Evolutionary conservation across 2,329 filamentous ascomycete species (phyloP).

Genomic region (Claviceps humidiphila): DNA sequence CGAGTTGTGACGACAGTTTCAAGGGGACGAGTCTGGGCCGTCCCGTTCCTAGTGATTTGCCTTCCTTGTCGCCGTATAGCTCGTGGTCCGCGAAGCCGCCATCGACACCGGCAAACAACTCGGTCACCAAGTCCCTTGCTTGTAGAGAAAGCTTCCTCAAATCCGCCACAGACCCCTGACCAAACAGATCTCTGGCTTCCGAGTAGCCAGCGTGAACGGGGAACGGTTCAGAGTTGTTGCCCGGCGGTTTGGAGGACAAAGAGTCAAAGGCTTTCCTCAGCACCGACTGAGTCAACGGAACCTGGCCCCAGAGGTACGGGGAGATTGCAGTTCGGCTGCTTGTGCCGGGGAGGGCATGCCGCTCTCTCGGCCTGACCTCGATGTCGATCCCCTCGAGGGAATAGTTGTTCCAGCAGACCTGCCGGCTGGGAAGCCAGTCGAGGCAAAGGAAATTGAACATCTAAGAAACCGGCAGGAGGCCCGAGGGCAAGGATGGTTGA

Average conservation of each 20-base stretch:
- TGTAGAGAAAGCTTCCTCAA: constrained; percentile 6
- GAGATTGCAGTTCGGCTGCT: constrained; percentile 2
- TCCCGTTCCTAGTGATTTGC: background rate
- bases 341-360: constrained; percentile 1
- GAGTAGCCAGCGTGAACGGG: constrained; percentile 7
- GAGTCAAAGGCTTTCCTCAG: background rate
- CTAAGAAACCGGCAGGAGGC: background rate
- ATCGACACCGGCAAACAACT: constrained; percentile 7
- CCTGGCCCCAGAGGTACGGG: constrained; percentile 8
- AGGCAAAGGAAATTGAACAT: constrained; percentile 6
- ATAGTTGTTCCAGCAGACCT: constrained; percentile 7
- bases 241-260: background rate
- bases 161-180: constrained; percentile 7
- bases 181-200: constrained; percentile 8
- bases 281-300: constrained; percentile 2
- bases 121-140: constrained; percentile 4
- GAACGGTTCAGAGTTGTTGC: background rate
- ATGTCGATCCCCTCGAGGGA: constrained; percentile 7
- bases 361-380: constrained; percentile 1
- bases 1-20: constrained; percentile 9
- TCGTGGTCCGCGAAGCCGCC: background rate
- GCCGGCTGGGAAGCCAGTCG: background rate
- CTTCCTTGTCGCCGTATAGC: background rate
- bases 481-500: background rate
- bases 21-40: constrained; percentile 7